Conservation (phyloP, 2,329 filamentous ascomycete species). For the Sclerotinia trifoliorum region DNA sequence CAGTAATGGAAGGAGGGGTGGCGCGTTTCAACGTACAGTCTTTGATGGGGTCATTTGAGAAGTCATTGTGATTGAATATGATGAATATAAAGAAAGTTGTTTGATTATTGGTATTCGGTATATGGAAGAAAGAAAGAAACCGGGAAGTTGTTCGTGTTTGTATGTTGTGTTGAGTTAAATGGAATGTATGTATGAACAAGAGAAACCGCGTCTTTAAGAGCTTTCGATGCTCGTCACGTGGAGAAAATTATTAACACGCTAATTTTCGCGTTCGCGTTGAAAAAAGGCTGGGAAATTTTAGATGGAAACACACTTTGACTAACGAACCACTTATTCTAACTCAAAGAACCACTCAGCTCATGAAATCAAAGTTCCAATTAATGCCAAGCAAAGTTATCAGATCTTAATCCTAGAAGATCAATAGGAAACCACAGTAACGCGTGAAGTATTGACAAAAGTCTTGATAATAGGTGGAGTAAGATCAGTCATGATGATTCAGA, state of each 20-base stretch:
- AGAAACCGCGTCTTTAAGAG: constrained; percentile 20
- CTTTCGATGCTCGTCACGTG: constrained; percentile 20
- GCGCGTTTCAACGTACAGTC: constrained; percentile 52
- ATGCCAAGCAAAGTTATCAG: constrained; percentile 30
- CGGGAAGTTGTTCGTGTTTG: constrained; percentile 23
- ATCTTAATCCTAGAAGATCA: constrained; percentile 31
- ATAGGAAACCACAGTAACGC: constrained; percentile 5
- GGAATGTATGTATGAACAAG: background rate
- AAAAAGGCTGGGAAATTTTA: constrained; percentile 22
- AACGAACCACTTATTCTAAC: constrained; percentile 6
- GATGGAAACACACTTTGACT: background rate
- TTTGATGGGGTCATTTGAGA: constrained; percentile 73
- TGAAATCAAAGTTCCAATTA: background rate
- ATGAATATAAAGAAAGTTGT: constrained; percentile 17
- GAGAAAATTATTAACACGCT: constrained; percentile 17
- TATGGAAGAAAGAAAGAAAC: constrained; percentile 24
- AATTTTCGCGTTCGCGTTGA: constrained; percentile 20
- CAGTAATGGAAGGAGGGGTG: constrained; percentile 41
- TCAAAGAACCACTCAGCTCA: constrained; percentile 7
- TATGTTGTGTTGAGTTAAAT: background rate
- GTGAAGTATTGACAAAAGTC: constrained; percentile 8
- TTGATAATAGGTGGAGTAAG: constrained; percentile 19
- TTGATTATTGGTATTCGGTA: constrained; percentile 27
- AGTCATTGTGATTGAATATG: constrained; percentile 57
- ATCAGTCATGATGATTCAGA: constrained; percentile 19